A percentile compares a stretch with the other conserved stretches of the same genome.
Conservation (phyloP, 2,329 filamentous ascomycete species). For the Pestalotiopsis sp. region DNA sequence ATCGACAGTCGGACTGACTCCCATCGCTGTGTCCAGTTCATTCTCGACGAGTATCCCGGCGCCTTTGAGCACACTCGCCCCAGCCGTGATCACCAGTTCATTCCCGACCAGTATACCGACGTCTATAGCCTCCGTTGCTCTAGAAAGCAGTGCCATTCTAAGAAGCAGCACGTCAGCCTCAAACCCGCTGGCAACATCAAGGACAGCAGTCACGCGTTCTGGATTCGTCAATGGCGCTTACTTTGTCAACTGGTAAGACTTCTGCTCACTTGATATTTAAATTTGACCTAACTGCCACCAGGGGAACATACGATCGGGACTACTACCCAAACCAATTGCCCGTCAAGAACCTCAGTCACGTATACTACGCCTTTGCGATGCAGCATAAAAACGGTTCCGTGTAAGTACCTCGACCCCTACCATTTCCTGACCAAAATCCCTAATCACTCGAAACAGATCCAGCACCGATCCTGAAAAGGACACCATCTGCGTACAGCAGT, state of each 20-base stretch:
- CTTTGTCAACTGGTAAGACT: not conserved
- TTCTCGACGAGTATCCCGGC: not conserved
- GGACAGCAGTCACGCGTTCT: not conserved
- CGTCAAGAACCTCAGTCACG: not conserved
- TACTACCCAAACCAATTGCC: constrained; percentile 2
- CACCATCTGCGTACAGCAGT: not conserved
- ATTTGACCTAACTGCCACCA: not conserved
- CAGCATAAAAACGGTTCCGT: not conserved
- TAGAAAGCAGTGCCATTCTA: not conserved
- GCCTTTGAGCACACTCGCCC: not conserved
- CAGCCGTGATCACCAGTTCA: not conserved
- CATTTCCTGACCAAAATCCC: not conserved
- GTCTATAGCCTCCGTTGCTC: not conserved
- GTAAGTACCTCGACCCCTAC: not conserved
- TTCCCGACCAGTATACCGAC: not conserved
- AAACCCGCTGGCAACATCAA: not conserved
- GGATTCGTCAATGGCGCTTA: constrained; percentile 6
- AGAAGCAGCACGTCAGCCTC: not conserved
- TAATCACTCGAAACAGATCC: not conserved
- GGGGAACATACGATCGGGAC: not conserved
- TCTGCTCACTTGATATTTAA: accelerated
- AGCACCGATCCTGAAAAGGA: constrained; percentile 1
- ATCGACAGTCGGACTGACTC: not conserved
- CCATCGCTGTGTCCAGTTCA: not conserved
- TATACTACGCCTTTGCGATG: constrained; percentile 3